Evolutionary conservation across 352 stramenopile genomes (phyloP), one percentile per base, ranked within the genome.

Genomic region (Halophytophthora polymorphica): DNA sequence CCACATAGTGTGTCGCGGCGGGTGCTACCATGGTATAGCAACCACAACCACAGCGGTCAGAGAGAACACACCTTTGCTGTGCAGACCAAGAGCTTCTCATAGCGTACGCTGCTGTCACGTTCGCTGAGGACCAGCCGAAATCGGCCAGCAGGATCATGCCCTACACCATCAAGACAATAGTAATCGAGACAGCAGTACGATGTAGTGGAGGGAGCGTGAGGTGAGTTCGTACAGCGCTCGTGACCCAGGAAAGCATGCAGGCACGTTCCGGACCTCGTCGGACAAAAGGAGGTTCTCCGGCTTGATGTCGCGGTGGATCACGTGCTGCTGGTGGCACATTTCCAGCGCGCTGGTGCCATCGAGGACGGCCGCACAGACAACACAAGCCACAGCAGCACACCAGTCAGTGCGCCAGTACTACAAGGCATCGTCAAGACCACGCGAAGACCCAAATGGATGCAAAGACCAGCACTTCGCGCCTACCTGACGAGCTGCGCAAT

Each of bases 91-190:
- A 29, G 10, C 14, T 21, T 39, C 34, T n/a, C 6, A 45, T n/a
- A 23, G 69, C 74, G 45, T 73, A 93, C 82, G 73, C 64, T 19
- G 77, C 70, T 0, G 76, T 89, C 33, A 93, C 83, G 21, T 92
- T 92, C 14, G 81, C 72, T 66, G 61, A 97, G 0, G 95, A 98
- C 97, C 97, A 99, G n/a, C 98, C 98, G 73, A 99, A 99, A 66
- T 99, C 97, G 5, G 94, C 97, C 44, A 99, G 93, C 62, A 99
- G 98, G 29, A 99, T 91, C 56, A 98, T 94, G 38, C 90, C 86
- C 68, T 87, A 42, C 8, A 18, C 28, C 29, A 33, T 14, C 29
- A 17, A 53, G 11, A 41, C 29, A 5, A 17, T 52, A 18, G 19
- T 29, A 50, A 39, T 19, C 21, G n/a, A n/a, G n/a, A n/a, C n/a